phyloP scores from a whole-genome alignment of 2,329 filamentous ascomycete genomes.

The Paramyrothecium roridum region DNA sequence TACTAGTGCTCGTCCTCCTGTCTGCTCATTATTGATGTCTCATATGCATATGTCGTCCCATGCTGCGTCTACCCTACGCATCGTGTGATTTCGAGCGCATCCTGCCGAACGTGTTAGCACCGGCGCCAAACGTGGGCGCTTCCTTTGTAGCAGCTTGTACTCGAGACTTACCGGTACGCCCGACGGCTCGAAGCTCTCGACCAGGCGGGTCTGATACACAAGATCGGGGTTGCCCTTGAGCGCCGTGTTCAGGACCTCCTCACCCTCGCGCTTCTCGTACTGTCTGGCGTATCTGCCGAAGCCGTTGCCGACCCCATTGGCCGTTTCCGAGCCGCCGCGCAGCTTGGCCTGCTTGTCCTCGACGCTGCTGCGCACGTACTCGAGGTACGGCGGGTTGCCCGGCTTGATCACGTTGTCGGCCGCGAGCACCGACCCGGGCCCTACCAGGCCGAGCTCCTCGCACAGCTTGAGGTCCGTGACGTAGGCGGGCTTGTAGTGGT shows the following conservation, averaged over 20 bases:
- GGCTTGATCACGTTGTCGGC: constrained; percentile 72
- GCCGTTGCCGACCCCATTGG: constrained; percentile 16
- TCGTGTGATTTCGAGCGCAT: constrained; percentile 63
- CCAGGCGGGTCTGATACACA: constrained; percentile 61
- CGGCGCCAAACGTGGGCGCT: too few species aligned
- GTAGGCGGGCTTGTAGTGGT: constrained; percentile 79
- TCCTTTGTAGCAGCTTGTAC: background rate
- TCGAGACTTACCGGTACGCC: constrained; percentile 55
- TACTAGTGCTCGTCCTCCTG: too few species aligned
- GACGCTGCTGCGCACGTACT: constrained; percentile 65
- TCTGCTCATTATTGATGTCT: too few species aligned
- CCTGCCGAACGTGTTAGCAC: constrained; percentile 39
- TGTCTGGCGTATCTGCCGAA: constrained; percentile 42
- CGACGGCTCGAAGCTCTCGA: constrained; percentile 66
- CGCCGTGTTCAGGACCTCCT: constrained; percentile 30
- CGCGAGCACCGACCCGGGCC: constrained; percentile 58
- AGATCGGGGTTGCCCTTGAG: constrained; percentile 58
- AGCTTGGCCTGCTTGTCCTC: constrained; percentile 48
- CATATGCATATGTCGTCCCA: background rate
- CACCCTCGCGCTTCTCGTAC: constrained; percentile 53
- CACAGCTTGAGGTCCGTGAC: constrained; percentile 72
- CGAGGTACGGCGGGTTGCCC: constrained; percentile 67
- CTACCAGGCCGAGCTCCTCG: constrained; percentile 66
- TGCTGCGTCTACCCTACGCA: constrained; percentile 40
- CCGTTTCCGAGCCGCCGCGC: constrained; percentile 30